Conservation (phyloP, 176 grass and related monocot species). For the Metroxylon sagu region DNA sequence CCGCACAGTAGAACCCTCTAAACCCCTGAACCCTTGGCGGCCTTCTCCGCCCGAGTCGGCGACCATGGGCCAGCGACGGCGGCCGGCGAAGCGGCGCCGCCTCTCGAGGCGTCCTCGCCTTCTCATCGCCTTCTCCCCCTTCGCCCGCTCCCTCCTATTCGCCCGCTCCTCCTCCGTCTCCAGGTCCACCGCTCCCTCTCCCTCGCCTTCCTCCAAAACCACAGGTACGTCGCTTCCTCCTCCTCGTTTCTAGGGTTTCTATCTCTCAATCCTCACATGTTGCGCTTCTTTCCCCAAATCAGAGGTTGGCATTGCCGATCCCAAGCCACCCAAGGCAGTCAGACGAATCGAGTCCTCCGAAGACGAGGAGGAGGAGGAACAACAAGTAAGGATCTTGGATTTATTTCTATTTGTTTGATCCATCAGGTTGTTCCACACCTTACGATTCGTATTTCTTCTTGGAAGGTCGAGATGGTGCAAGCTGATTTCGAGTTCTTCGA, state of each 20-base stretch:
- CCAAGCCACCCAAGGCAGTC: conserved; percentile 21
- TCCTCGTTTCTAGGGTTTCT: background rate
- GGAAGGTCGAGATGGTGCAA: conserved; percentile 46
- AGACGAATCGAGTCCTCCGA: conserved; percentile 22
- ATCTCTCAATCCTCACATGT: conserved; percentile 3
- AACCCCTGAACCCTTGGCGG: too few relatives aligned
- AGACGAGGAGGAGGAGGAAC: conserved; percentile 29
- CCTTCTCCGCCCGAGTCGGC: too few relatives aligned
- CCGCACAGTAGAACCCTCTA: too few relatives aligned
- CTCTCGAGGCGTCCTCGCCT: background rate
- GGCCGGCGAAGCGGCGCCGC: conserved; percentile 19
- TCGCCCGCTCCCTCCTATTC: conserved; percentile 42
- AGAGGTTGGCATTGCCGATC: background rate
- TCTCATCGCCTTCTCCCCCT: conserved; percentile 54
- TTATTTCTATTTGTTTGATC: background rate
- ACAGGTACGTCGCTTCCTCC: background rate
- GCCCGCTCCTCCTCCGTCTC: conserved; percentile 21
- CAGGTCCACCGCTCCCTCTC: background rate
- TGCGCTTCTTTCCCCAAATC: background rate
- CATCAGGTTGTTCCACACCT: background rate
- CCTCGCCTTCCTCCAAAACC: conserved; percentile 1
- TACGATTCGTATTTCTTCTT: background rate
- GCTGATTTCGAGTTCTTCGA: conserved; percentile 97
- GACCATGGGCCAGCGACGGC: conserved; percentile 30
- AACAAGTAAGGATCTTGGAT: conserved; percentile 13